Evolutionary conservation across 2,329 filamentous ascomycete genomes (phyloP).

Genomic region (Furcasterigmium sp.): DNA sequence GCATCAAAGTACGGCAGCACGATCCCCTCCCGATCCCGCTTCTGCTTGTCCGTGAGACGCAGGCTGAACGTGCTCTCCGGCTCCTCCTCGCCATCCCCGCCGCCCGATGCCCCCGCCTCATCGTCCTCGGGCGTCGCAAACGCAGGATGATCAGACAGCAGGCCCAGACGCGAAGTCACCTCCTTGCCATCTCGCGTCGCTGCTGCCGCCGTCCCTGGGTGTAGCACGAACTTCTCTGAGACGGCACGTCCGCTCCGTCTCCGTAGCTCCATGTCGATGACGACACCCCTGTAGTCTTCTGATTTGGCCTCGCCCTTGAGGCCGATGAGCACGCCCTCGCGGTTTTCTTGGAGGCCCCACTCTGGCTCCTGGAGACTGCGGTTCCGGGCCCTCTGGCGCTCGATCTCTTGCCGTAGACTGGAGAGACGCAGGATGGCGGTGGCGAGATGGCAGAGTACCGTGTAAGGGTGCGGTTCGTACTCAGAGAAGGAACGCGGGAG

Average conservation of each 20-base stretch:
- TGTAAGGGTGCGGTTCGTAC: conserved; percentile 65
- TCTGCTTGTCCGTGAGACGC: conserved; percentile 85
- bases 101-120: conserved; percentile 21
- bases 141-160: conserved; percentile 73
- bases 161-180: conserved; percentile 32
- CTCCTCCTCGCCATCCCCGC: conserved; percentile 41
- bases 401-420: conserved; percentile 69
- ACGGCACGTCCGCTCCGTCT: conserved; percentile 77
- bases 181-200: conserved; percentile 7
- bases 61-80: conserved; percentile 79
- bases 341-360: conserved; percentile 72
- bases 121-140: conserved; percentile 48
- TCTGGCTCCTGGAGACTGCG: conserved; percentile 69
- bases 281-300: conserved; percentile 42
- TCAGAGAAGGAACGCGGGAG: conserved; percentile 37
- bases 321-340: conserved; percentile 74
- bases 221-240: conserved; percentile 58
- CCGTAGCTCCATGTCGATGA: conserved; percentile 81
- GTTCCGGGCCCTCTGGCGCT: conserved; percentile 69
- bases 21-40: conserved; percentile 78
- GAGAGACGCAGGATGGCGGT: conserved; percentile 76
- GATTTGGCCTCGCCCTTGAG: conserved; percentile 45
- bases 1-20: conserved; percentile 96
- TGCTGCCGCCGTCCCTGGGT: conserved; percentile 15
- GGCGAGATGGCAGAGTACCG: conserved; percentile 75